Percentiles rank a stretch among this genome's conserved stretches.
Evolutionary conservation across 176 grass and related monocot genomes (phyloP).

Genomic region (Hordeum marinum): DNA sequence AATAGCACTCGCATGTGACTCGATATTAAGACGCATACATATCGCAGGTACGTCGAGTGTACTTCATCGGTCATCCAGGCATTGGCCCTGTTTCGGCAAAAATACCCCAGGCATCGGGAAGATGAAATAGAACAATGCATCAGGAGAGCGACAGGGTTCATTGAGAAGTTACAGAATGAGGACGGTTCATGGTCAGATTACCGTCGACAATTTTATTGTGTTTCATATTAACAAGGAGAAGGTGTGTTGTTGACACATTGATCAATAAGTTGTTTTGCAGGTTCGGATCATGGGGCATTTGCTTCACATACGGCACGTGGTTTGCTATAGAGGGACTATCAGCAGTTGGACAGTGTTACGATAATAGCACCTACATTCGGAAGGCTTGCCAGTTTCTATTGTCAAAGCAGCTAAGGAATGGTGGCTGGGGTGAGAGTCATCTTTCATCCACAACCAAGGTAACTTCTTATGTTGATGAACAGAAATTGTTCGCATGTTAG

Average conservation of each 20-base stretch:
- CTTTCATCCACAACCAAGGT: conserved; percentile 66
- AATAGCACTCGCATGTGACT: background rate
- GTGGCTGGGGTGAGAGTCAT: conserved; percentile 80
- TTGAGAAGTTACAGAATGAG: conserved; percentile 60
- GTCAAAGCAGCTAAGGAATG: conserved; percentile 50
- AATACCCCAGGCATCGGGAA: conserved; percentile 47
- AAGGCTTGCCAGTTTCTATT: conserved; percentile 67
- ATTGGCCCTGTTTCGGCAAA: conserved; percentile 43
- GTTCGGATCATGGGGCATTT: conserved; percentile 73
- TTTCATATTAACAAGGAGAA: background rate
- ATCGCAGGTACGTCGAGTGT: conserved; percentile 63
- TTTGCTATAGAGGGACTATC: conserved; percentile 56
- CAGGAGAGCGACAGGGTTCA: conserved; percentile 34
- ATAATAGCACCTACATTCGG: conserved; percentile 31
- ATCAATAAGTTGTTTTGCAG: conserved; percentile 28
- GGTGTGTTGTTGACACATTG: background rate
- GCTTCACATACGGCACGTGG: conserved; percentile 66
- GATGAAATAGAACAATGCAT: conserved; percentile 57
- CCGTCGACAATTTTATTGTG: background rate
- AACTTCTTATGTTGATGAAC: background rate
- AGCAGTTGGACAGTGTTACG: conserved; percentile 44
- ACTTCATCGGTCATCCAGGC: conserved; percentile 67
- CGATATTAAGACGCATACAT: conserved; percentile 15
- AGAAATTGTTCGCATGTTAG: background rate
- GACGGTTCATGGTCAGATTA: conserved; percentile 69